These are phyloP conservation scores for Fusarium odoratissimum DNA, from an alignment of 2,329 filamentous ascomycete species.

Conservation along the genomic window DNA sequence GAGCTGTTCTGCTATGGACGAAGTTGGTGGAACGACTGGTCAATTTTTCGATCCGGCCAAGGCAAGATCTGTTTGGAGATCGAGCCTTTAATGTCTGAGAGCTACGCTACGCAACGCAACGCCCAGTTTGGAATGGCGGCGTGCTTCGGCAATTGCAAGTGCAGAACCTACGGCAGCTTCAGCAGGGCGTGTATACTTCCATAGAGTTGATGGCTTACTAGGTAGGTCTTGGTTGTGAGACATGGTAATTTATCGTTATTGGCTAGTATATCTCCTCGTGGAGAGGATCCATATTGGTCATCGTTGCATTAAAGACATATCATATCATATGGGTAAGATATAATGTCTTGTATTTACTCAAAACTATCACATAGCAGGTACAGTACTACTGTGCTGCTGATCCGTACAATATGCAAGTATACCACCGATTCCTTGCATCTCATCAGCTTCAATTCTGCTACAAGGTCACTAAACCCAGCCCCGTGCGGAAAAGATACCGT, in stretches of 20 bases:
- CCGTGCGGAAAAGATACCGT: neutral
- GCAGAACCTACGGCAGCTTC: neutral
- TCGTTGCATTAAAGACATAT: neutral
- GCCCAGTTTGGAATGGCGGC: conserved; percentile 27
- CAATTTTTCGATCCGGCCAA: conserved; percentile 11
- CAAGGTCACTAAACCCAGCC: neutral
- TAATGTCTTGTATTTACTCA: neutral
- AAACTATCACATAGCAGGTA: neutral
- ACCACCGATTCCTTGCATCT: conserved; percentile 3
- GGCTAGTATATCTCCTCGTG: conserved; percentile 4
- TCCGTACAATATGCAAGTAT: neutral
- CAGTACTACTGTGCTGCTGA: neutral
- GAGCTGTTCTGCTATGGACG: neutral
- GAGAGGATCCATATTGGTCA: neutral
- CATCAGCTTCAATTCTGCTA: neutral
- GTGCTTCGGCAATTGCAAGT: conserved; percentile 22
- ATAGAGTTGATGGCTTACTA: neutral
- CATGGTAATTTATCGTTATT: neutral
- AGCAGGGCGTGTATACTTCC: neutral
- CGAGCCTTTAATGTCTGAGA: conserved; percentile 12
- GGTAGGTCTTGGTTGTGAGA: conserved; percentile 13
- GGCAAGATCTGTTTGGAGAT: conserved; percentile 23
- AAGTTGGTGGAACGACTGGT: conserved; percentile 2
- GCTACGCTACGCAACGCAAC: neutral
- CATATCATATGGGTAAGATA: neutral